Conservation (phyloP, 805 yeast species). For the Lipomyces spencermartinsiae region DNA sequence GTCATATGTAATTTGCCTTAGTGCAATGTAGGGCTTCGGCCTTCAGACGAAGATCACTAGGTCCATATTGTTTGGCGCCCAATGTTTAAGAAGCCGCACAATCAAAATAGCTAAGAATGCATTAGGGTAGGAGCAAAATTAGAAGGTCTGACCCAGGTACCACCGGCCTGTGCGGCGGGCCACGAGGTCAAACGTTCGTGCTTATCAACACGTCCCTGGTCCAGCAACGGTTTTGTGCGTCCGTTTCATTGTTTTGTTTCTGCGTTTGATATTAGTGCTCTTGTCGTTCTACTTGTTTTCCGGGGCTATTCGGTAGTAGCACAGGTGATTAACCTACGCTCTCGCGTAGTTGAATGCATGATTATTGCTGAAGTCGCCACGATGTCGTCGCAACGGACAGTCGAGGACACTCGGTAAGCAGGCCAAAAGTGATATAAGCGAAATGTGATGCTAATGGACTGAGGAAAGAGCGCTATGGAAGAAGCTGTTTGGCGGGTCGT, state of each 20-base stretch:
- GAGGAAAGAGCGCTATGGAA: constrained; percentile 23
- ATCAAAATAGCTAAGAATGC: no score
- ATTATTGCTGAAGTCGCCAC: background rate
- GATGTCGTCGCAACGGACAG: background rate
- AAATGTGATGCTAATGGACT: background rate
- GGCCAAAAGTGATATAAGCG: background rate
- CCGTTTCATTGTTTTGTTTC: background rate
- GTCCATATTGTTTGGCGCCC: no score
- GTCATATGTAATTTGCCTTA: no score
- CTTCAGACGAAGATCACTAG: no score
- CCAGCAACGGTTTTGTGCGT: background rate
- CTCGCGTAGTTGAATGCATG: background rate
- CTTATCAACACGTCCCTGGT: background rate
- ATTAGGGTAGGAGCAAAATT: background rate
- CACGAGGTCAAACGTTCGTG: background rate
- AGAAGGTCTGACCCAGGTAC: background rate
- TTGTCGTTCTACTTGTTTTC: background rate
- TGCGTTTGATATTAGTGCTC: background rate
- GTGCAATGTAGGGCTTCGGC: no score
- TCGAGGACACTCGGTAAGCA: background rate
- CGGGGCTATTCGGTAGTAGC: background rate
- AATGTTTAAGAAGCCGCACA: no score
- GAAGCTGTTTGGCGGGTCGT: constrained; percentile 18
- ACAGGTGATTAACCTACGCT: background rate
- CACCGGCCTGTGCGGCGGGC: background rate